A percentile compares a stretch with the other conserved stretches of the same genome.
Conservation (phyloP, 139 green algal genomes). For the Haematococcus lacustris region DNA sequence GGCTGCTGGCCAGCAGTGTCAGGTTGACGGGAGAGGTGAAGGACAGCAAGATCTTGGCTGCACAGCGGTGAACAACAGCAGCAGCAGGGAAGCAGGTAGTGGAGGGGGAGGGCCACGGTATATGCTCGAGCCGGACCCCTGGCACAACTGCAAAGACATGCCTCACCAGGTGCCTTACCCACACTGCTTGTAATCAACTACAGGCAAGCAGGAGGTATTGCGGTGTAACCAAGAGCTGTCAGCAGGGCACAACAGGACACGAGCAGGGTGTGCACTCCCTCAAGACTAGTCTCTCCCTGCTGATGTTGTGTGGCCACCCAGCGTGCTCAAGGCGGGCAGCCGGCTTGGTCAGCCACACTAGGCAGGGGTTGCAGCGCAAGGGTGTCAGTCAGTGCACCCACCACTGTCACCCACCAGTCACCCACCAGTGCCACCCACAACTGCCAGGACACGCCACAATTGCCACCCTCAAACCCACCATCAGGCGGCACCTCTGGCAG, state of each 20-base stretch:
- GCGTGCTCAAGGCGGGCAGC: background rate
- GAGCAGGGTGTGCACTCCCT: no score
- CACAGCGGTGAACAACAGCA: constrained; percentile 2
- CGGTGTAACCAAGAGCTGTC: no score
- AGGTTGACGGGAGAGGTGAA: constrained; percentile 43
- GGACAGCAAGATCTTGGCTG: constrained; percentile 23
- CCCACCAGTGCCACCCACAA: no score
- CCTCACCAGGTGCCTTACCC: background rate
- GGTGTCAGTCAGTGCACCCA: no score
- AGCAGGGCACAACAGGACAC: no score
- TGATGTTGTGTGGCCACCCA: background rate
- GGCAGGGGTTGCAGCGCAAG: background rate
- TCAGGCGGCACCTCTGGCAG: constrained; percentile 46
- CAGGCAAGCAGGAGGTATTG: background rate
- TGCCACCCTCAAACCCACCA: constrained; percentile 17
- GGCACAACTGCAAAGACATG: background rate
- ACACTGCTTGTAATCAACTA: background rate
- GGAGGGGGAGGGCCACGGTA: background rate
- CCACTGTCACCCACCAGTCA: no score
- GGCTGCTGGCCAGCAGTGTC: constrained; percentile 4
- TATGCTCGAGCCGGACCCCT: background rate
- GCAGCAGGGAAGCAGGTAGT: background rate
- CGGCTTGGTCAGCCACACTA: background rate
- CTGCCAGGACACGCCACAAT: background rate
- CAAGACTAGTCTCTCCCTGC: background rate